A percentile compares a stretch with the other conserved stretches of the same genome.
phyloP scores from a whole-genome alignment of 495 filamentous ascomycete genomes.

The Aspergillus steynii region DNA sequence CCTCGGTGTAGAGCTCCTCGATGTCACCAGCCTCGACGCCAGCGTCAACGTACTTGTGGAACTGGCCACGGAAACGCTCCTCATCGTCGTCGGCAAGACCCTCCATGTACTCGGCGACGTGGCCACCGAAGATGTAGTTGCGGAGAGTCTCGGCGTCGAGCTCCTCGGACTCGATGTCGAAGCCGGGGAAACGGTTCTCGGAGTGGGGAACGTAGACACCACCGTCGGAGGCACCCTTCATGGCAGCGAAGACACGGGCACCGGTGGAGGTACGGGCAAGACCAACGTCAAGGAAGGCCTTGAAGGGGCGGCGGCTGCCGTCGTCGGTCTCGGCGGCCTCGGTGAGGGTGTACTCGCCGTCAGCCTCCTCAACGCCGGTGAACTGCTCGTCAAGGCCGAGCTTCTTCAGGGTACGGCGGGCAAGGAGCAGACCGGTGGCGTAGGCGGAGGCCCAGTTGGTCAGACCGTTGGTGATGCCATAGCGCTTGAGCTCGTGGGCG shows the following conservation, averaged over 20 bases:
- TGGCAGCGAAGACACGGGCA: slow-evolving; percentile 97
- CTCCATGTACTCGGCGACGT: slow-evolving; percentile 99
- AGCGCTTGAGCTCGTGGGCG: slow-evolving; percentile 94
- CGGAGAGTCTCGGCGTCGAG: slow-evolving; percentile 94
- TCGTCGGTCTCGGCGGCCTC: slow-evolving; percentile 85
- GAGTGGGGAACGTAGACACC: slow-evolving; percentile 97
- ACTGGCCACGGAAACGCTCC: slow-evolving; percentile 98
- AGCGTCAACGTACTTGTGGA: slow-evolving; percentile 94
- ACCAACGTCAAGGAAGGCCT: slow-evolving; percentile 97
- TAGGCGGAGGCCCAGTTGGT: slow-evolving; percentile 99
- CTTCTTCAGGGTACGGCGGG: slow-evolving; percentile 95
- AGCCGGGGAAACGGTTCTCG: slow-evolving; percentile 98
- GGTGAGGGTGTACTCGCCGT: slow-evolving; percentile 91
- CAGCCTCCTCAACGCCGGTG: slow-evolving; percentile 87
- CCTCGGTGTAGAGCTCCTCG: slow-evolving; percentile 94
- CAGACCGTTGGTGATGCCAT: slow-evolving; percentile 95
- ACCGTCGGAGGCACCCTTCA: slow-evolving; percentile 99
- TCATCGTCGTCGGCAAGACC: slow-evolving; percentile 98
- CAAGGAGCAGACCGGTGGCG: slow-evolving; percentile 92
- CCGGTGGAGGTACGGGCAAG: slow-evolving; percentile 95
- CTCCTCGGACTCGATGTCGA: slow-evolving; percentile 94
- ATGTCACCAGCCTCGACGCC: slow-evolving; percentile 95
- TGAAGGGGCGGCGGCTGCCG: slow-evolving; percentile 92
- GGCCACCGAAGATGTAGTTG: slow-evolving; percentile 98
- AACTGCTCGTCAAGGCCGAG: slow-evolving; percentile 91